phyloP scores from a whole-genome alignment of 306 rosid genomes.

The Neltuma alba region DNA sequence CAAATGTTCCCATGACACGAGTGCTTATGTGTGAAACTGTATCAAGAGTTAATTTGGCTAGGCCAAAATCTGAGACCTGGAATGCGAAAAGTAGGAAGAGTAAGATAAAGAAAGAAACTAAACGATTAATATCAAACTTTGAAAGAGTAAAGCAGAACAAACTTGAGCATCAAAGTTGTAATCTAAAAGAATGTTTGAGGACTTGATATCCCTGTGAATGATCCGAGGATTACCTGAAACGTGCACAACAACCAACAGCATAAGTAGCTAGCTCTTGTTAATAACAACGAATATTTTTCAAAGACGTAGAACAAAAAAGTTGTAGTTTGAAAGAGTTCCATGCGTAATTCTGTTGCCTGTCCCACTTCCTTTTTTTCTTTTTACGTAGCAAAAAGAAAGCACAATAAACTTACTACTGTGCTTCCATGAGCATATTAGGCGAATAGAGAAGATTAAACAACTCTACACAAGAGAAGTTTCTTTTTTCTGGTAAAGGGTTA shows the following conservation, averaged over 20 bases:
- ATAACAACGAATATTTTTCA: neutral
- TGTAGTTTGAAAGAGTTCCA: neutral
- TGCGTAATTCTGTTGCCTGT: neutral
- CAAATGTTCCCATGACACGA: conserved; percentile 95
- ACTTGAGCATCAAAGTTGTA: conserved; percentile 84
- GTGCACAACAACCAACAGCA: conserved; percentile 24
- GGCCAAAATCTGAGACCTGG: conserved; percentile 96
- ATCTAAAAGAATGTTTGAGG: conserved; percentile 92
- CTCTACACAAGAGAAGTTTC: neutral
- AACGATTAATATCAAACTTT: conserved; percentile 19
- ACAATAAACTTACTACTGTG: neutral
- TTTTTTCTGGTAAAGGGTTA: neutral
- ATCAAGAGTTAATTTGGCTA: conserved; percentile 85
- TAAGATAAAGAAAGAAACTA: conserved; percentile 19
- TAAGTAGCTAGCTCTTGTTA: neutral
- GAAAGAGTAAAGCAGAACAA: conserved; percentile 31
- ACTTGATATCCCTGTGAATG: conserved; percentile 95
- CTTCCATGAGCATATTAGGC: conserved; percentile 15
- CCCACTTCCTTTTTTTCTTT: neutral
- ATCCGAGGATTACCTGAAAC: conserved; percentile 88
- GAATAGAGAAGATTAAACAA: neutral
- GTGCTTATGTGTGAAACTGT: conserved; percentile 77
- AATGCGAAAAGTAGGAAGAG: conserved; percentile 19
- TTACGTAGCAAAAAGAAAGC: conserved; percentile 3
- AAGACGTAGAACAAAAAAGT: neutral